Conservation (phyloP, 2,329 filamentous ascomycete genomes). For the Trichophyton equinum region DNA sequence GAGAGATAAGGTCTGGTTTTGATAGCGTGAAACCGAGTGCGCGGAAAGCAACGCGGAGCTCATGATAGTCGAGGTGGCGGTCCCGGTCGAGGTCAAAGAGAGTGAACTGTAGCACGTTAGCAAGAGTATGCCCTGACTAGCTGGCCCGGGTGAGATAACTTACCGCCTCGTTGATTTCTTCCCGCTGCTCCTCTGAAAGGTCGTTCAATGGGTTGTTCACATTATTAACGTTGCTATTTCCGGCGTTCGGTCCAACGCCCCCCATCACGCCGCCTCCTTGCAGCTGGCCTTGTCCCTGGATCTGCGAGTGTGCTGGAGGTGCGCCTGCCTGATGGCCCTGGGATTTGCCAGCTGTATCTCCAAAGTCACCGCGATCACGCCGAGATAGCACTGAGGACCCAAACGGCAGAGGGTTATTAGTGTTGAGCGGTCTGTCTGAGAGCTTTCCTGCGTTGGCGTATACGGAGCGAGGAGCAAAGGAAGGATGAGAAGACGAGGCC, state of each 20-base stretch:
- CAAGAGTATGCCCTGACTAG: neutral
- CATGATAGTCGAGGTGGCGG: slow-evolving; percentile 88
- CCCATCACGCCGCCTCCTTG: slow-evolving; percentile 20
- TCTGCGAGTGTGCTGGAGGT: slow-evolving; percentile 24
- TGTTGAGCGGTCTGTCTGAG: slow-evolving; percentile 36
- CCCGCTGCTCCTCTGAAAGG: slow-evolving; percentile 75
- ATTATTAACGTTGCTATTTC: slow-evolving; percentile 28
- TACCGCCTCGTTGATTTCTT: slow-evolving; percentile 90
- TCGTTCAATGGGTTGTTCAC: slow-evolving; percentile 39
- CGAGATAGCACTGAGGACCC: slow-evolving; percentile 33
- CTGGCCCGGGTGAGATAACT: slow-evolving; percentile 25
- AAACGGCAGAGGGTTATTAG: slow-evolving; percentile 27
- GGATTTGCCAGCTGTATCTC: slow-evolving; percentile 15
- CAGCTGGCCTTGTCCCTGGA: slow-evolving; percentile 3
- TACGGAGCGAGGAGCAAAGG: slow-evolving; percentile 44
- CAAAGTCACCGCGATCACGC: slow-evolving; percentile 16
- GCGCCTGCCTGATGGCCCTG: slow-evolving; percentile 25
- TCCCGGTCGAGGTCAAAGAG: slow-evolving; percentile 97
- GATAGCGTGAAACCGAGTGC: slow-evolving; percentile 87
- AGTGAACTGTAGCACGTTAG: slow-evolving; percentile 52
- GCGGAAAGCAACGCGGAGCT: slow-evolving; percentile 91
- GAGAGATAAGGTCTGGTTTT: slow-evolving; percentile 68
- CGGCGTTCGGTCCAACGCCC: slow-evolving; percentile 32
- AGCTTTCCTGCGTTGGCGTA: slow-evolving; percentile 40
- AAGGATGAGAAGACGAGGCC: slow-evolving; percentile 38